Evolutionary conservation across 2,329 filamentous ascomycete genomes (phyloP).

Genomic region (Dothistroma pini): DNA sequence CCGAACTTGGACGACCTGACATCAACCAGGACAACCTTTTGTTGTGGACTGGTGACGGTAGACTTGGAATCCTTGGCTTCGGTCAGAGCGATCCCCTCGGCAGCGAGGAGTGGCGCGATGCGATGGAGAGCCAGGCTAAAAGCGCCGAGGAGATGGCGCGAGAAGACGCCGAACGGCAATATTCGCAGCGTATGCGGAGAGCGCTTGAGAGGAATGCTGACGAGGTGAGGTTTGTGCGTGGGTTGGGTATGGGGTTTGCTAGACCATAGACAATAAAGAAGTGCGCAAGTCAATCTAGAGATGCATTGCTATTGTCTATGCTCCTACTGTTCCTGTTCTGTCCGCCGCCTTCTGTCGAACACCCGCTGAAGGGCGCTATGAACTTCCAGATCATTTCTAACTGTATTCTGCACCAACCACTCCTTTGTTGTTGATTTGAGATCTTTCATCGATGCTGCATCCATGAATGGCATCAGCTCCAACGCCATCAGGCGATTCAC

Average conservation of each 20-base stretch:
- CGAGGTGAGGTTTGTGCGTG: constrained; percentile 70
- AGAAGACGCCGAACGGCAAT: constrained; percentile 57
- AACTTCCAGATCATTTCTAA: constrained; percentile 75
- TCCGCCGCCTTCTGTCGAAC: constrained; percentile 46
- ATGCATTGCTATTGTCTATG: background rate
- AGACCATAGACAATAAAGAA: background rate
- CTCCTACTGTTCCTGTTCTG: constrained; percentile 2
- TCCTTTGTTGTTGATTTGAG: constrained; percentile 73
- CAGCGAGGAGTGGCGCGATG: constrained; percentile 35
- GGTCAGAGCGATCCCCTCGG: constrained; percentile 37
- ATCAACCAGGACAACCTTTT: constrained; percentile 61
- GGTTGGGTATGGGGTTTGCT: constrained; percentile 52
- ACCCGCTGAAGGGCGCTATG: constrained; percentile 70
- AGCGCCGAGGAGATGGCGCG: constrained; percentile 46
- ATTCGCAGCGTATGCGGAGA: constrained; percentile 67
- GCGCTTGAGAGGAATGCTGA: constrained; percentile 75
- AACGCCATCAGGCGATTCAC: constrained; percentile 66
- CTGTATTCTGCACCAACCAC: constrained; percentile 83
- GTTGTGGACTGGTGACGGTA: constrained; percentile 80
- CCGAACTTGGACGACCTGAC: constrained; percentile 22
- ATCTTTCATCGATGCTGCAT: constrained; percentile 59
- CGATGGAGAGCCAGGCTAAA: constrained; percentile 40
- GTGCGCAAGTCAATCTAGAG: background rate
- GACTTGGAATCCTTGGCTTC: constrained; percentile 65
- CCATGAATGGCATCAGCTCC: constrained; percentile 75